Conservation (phyloP, 2,329 filamentous ascomycete species). For the Cladosporium sp. region DNA sequence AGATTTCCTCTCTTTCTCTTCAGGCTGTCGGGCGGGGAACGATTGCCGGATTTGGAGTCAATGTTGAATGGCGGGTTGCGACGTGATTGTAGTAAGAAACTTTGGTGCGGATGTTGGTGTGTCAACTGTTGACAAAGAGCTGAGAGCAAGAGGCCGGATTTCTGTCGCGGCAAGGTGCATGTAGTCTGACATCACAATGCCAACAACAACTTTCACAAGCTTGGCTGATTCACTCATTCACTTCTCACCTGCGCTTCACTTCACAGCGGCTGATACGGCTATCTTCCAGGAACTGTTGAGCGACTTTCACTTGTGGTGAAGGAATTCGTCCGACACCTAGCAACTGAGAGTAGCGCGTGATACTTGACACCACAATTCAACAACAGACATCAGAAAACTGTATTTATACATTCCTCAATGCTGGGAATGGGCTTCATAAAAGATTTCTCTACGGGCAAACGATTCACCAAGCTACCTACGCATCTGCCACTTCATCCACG, state of each 20-base stretch:
- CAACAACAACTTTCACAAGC: background rate
- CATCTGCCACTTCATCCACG: too few relatives aligned
- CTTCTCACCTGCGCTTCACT: background rate
- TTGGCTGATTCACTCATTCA: background rate
- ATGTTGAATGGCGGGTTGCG: background rate
- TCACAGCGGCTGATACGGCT: background rate
- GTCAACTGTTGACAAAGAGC: background rate
- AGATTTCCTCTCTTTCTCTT: background rate
- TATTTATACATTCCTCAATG: too few relatives aligned
- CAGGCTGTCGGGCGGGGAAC: background rate
- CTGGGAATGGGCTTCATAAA: too few relatives aligned
- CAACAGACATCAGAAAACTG: too few relatives aligned
- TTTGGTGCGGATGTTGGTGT: background rate
- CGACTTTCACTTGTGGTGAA: background rate
- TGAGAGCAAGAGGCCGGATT: too few relatives aligned
- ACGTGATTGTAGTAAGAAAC: too few relatives aligned
- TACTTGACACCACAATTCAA: too few relatives aligned
- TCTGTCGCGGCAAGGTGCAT: background rate
- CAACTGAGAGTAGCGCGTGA: too few relatives aligned
- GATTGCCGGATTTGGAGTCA: background rate
- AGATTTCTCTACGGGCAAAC: too few relatives aligned
- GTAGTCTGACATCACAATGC: background rate
- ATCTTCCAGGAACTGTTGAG: too few relatives aligned
- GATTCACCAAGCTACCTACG: too few relatives aligned
- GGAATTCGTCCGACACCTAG: too few relatives aligned